Conservation (phyloP, 768 basidiomycete genomes). For the Collybia mongolica region DNA sequence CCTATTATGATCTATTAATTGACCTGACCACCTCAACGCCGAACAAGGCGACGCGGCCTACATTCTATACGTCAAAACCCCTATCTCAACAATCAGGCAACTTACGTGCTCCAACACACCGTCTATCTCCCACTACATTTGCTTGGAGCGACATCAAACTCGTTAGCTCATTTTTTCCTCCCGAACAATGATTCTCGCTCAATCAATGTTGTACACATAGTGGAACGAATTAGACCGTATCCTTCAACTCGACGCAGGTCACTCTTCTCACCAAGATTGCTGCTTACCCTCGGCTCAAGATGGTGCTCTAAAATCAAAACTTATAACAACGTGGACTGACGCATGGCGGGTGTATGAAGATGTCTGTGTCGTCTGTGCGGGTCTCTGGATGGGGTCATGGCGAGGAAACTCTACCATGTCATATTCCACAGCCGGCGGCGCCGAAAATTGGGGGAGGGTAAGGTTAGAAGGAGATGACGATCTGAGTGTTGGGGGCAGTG, state of each 20-base stretch:
- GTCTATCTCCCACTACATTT: constrained; percentile 65
- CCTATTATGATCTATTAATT: constrained; percentile 77
- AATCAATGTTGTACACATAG: constrained; percentile 32
- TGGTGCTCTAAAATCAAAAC: constrained; percentile 31
- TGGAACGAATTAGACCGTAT: constrained; percentile 81
- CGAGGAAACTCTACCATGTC: constrained; percentile 46
- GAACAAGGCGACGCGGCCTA: constrained; percentile 60
- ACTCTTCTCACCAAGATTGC: constrained; percentile 25
- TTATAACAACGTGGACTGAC: constrained; percentile 62
- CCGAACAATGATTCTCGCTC: not conserved
- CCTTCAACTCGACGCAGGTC: constrained; percentile 50
- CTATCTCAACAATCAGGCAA: constrained; percentile 30
- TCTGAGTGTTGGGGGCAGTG: constrained; percentile 32
- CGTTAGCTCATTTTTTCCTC: constrained; percentile 33
- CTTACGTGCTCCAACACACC: constrained; percentile 43
- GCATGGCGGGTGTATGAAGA: constrained; percentile 85
- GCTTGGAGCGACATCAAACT: constrained; percentile 84
- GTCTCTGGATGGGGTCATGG: constrained; percentile 78
- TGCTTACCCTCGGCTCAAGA: constrained; percentile 34
- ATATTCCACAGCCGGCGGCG: constrained; percentile 47
- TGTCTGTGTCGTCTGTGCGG: constrained; percentile 77
- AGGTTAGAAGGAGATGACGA: constrained; percentile 70
- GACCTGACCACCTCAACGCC: constrained; percentile 72
- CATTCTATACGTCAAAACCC: constrained; percentile 60
- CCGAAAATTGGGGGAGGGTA: constrained; percentile 55